Evolutionary conservation across 768 basidiomycete genomes (phyloP).

Genomic region (Lyophyllum shimeji): DNA sequence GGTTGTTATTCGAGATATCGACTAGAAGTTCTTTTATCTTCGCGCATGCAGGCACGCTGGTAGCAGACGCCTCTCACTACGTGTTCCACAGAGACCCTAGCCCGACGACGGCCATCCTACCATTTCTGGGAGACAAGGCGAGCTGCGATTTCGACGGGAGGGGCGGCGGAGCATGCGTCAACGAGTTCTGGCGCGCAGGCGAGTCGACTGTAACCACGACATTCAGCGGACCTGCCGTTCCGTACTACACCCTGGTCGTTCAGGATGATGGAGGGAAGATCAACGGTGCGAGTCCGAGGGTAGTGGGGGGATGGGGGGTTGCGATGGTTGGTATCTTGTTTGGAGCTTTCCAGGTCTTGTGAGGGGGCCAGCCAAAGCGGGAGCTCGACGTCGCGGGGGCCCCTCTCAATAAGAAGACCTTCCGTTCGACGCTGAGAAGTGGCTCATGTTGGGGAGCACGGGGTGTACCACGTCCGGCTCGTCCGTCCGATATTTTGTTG

Average conservation of each 20-base stretch:
- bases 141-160: conserved; percentile 11
- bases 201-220: conserved; percentile 3
- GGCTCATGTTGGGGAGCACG: too few species aligned
- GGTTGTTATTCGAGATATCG: too few species aligned
- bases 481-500: too few species aligned
- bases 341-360: background rate
- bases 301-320: background rate
- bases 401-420: too few species aligned
- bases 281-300: background rate
- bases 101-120: background rate
- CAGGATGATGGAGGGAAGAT: background rate
- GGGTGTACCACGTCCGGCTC: too few species aligned
- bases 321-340: background rate
- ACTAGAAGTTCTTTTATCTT: background rate
- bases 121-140: background rate
- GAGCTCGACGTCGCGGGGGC: too few species aligned
- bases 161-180: conserved; percentile 9
- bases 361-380: too few species aligned
- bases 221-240: conserved; percentile 6
- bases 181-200: background rate
- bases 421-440: too few species aligned
- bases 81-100: conserved; percentile 4
- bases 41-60: conserved; percentile 2
- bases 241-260: conserved; percentile 1
- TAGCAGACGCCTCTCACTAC: conserved; percentile 13